Percentiles rank a stretch among this genome's conserved stretches.
These are phyloP conservation scores for Didymella keratinophila DNA, from an alignment of 2,329 filamentous ascomycete genomes.

Conservation along the genomic window DNA sequence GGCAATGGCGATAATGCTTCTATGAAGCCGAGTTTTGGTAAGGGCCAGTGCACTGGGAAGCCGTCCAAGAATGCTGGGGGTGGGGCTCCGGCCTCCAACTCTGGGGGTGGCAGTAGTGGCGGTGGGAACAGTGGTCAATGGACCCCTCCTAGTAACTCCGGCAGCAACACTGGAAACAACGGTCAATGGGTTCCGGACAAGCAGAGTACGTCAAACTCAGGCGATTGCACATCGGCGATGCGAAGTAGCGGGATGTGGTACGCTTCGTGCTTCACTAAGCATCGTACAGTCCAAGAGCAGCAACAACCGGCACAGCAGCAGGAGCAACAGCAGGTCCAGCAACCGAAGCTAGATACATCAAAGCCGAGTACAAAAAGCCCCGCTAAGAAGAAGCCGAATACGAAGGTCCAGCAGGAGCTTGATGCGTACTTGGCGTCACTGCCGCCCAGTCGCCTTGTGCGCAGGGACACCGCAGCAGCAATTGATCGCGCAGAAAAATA, in stretches of 20 bases:
- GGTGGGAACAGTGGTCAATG: neutral
- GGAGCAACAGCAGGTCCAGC: neutral
- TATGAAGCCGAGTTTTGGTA: conserved; percentile 21
- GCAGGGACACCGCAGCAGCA: neutral
- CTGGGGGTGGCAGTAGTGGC: conserved; percentile 2
- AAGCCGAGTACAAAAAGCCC: conserved; percentile 4
- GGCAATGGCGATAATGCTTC: conserved; percentile 43
- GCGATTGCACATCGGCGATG: no score
- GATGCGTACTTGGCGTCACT: conserved; percentile 27
- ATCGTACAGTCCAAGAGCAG: no score
- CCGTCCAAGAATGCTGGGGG: conserved; percentile 26
- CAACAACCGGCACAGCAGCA: conserved; percentile 1
- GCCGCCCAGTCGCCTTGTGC: conserved; percentile 7
- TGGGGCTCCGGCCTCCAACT: conserved; percentile 5
- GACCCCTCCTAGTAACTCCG: neutral
- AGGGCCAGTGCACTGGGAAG: conserved; percentile 30
- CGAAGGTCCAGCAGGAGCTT: conserved; percentile 26
- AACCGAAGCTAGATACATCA: neutral
- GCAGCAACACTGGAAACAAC: neutral
- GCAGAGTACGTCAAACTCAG: neutral
- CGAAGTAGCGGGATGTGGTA: no score
- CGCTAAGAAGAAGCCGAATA: conserved; percentile 10
- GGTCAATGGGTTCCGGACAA: neutral
- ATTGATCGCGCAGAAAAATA: neutral
- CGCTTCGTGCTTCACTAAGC: no score